phyloP scores from a whole-genome alignment of 352 stramenopile species.

The Phytophthora brassicae region DNA sequence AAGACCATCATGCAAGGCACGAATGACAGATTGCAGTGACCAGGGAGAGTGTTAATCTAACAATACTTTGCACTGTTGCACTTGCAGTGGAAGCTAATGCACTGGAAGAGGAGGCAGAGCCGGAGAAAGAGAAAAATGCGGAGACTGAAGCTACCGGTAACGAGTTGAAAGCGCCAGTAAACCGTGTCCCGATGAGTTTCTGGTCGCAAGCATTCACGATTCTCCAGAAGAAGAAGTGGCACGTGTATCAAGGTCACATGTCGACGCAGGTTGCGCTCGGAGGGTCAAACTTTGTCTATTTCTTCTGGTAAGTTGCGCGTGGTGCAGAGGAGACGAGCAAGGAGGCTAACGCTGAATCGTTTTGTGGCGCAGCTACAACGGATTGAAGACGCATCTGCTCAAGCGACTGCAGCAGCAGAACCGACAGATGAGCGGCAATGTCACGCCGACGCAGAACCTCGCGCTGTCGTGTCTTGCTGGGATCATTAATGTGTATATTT shows the following conservation, averaged over 20 bases:
- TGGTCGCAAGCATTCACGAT: constrained; percentile 47
- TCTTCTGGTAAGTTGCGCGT: constrained; percentile 64
- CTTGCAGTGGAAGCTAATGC: constrained; percentile 36
- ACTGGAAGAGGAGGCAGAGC: constrained; percentile 12
- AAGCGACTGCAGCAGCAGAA: constrained; percentile 54
- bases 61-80: not conserved
- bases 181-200: constrained; percentile 34
- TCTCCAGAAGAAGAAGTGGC: constrained; percentile 65
- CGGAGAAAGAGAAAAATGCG: constrained; percentile 14
- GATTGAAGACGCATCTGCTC: constrained; percentile 63
- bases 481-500: constrained; percentile 84
- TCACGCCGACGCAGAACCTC: constrained; percentile 64
- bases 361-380: constrained; percentile 51
- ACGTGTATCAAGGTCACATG: constrained; percentile 77
- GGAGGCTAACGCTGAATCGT: not conserved
- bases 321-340: not conserved
- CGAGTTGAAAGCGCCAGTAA: not conserved
- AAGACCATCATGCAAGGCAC: constrained; percentile 84
- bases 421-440: constrained; percentile 31
- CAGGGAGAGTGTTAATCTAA: not conserved
- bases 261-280: constrained; percentile 76
- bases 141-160: not conserved
- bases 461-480: constrained; percentile 72
- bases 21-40: not conserved
- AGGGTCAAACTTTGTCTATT: constrained; percentile 88